Percentiles rank a stretch among this genome's conserved stretches.
These are phyloP conservation scores for Neurospora sublineolata DNA, from an alignment of 495 filamentous ascomycete species.

Conservation along the genomic window DNA sequence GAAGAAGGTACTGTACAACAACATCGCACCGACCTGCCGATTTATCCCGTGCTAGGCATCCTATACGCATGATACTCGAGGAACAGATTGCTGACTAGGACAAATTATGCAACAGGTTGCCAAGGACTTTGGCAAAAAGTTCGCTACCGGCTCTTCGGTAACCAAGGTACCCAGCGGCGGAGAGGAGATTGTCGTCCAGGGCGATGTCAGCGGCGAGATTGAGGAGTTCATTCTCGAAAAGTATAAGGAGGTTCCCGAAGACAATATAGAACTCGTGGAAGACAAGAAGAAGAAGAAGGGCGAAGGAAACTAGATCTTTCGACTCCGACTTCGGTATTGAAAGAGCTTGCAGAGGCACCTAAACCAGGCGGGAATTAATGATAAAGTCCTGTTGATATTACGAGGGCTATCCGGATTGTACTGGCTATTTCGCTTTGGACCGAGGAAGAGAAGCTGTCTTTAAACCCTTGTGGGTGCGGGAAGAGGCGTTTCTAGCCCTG, in stretches of 20 bases:
- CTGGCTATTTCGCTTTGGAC: not conserved
- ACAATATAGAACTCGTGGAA: constrained; percentile 88
- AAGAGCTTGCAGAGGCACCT: not conserved
- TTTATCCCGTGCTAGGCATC: too few species aligned
- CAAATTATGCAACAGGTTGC: constrained; percentile 27
- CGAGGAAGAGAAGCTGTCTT: not conserved
- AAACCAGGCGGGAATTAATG: not conserved
- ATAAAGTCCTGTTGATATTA: not conserved
- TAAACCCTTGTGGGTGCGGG: not conserved
- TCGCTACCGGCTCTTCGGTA: constrained; percentile 87
- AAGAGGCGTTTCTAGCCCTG: too few species aligned
- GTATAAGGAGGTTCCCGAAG: constrained; percentile 75
- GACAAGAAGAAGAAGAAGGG: constrained; percentile 69
- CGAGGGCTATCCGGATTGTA: not conserved
- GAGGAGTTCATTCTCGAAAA: constrained; percentile 80
- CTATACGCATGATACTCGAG: too few species aligned
- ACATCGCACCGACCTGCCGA: too few species aligned
- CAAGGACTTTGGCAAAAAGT: constrained; percentile 82
- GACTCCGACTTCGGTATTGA: not conserved
- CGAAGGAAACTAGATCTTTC: not conserved
- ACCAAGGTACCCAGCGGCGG: constrained; percentile 76
- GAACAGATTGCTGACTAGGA: too few species aligned
- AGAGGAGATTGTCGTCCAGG: constrained; percentile 97
- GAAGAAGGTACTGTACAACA: constrained; percentile 55
- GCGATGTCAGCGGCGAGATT: constrained; percentile 91